A percentile compares a stretch with the other conserved stretches of the same genome.
Evolutionary conservation across 2,329 filamentous ascomycete genomes (phyloP).

Genomic region (Huntiella omanensis): DNA sequence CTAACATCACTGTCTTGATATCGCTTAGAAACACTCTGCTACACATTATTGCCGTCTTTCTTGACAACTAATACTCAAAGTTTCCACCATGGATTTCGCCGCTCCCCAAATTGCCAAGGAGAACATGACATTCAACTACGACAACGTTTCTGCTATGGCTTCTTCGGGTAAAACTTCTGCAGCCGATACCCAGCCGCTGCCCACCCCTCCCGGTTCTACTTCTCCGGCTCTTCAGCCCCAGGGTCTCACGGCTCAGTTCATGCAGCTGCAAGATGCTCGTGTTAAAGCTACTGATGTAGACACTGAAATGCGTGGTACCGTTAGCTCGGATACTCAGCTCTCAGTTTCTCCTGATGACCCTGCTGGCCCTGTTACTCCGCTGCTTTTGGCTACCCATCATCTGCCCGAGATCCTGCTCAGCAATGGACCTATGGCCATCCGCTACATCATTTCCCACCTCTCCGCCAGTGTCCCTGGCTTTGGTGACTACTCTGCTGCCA

Average conservation of each 20-base stretch:
- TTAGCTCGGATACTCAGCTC: constrained; percentile 17
- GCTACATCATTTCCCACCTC: constrained; percentile 86
- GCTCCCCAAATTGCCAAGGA: too few species aligned
- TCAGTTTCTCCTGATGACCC: constrained; percentile 43
- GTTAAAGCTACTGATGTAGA: constrained; percentile 63
- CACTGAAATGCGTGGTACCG: constrained; percentile 57
- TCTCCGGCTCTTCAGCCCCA: constrained; percentile 74
- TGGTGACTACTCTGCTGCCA: constrained; percentile 69
- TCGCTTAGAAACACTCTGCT: too few species aligned
- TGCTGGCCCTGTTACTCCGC: constrained; percentile 64
- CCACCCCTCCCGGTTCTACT: constrained; percentile 88
- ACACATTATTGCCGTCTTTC: too few species aligned
- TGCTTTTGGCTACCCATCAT: constrained; percentile 73
- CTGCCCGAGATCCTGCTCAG: constrained; percentile 77
- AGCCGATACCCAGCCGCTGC: constrained; percentile 34
- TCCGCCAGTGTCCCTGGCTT: constrained; percentile 89
- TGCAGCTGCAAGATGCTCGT: constrained; percentile 39
- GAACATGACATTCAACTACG: too few species aligned
- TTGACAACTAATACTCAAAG: too few species aligned
- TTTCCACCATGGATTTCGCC: too few species aligned
- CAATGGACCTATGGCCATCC: constrained; percentile 81
- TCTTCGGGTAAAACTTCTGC: too few species aligned
- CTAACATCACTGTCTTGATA: too few species aligned
- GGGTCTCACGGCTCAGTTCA: constrained; percentile 51
- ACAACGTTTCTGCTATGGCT: too few species aligned